These are phyloP conservation scores for Aspergillus oerlinghausenensis DNA, from an alignment of 2,329 filamentous ascomycete genomes.

Conservation along the genomic window DNA sequence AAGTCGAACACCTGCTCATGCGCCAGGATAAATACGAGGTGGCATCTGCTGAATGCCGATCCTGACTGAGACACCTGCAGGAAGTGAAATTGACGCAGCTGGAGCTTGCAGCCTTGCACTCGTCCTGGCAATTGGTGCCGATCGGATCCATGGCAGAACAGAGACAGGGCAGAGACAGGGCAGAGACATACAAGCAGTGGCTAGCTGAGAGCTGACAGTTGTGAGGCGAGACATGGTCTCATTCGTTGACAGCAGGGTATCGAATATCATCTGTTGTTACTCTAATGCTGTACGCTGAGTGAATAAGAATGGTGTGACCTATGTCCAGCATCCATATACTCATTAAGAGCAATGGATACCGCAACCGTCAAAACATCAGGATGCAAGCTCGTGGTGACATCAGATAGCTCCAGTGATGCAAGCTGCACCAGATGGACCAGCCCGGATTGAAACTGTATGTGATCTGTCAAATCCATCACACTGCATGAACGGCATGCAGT, in stretches of 20 bases:
- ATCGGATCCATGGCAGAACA: too few species aligned
- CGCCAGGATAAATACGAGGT: not conserved
- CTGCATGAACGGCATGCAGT: not conserved
- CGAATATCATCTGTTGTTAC: too few species aligned
- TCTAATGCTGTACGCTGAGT: not conserved
- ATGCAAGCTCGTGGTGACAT: not conserved
- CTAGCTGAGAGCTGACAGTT: not conserved
- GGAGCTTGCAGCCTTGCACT: not conserved
- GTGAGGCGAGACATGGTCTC: not conserved
- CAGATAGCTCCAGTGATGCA: not conserved
- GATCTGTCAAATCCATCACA: not conserved
- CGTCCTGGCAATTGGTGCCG: too few species aligned
- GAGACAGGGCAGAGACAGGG: too few species aligned
- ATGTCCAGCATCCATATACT: too few species aligned
- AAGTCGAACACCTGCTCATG: not conserved
- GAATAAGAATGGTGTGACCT: not conserved
- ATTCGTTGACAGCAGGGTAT: not conserved
- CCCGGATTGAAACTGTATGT: not conserved
- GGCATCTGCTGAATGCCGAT: not conserved
- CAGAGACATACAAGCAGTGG: too few species aligned
- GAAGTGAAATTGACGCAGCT: too few species aligned
- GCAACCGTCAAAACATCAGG: not conserved
- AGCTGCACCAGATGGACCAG: not conserved
- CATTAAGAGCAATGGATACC: not conserved
- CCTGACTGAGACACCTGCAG: not conserved